Base-by-base conservation (phyloP, 164 flowering plant species). In the Akebia trifoliata region DNA sequence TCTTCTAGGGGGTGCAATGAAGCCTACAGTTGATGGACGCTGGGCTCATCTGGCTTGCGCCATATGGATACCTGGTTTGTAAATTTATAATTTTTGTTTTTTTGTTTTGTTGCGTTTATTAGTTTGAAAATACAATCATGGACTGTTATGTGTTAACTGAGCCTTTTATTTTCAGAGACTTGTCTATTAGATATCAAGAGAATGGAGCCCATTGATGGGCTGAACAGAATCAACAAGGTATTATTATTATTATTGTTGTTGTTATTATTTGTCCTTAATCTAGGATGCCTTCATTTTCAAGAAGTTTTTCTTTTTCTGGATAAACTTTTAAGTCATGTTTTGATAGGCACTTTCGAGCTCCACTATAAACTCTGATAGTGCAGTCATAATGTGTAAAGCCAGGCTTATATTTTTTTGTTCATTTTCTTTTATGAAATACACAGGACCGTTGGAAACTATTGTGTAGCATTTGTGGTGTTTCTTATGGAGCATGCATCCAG, bases 31-130 rank as follows among this genome's bases (percentile, higher is more conserved):
- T 55, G 96, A 93, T 80, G 96, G 96, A 30, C 90, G 90, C 44
- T 93, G 99, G 99, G 97, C 97, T 72, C 99, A 93, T 81, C 78
- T 93, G 56, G 88, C 99, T 57, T 93, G 99, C 86, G 99, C 99
- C 24, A 93, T 90, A 62, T 93, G 99, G 99, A 83, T 93, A 65
- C 99, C 99, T 70, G 99, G 99, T 93, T 56, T 5, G 79, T 61
- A 15, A 20, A 58, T 30, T 12, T 56, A 18, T 57, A 8, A 26
- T 38, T 11, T 21, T 26, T 21, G 2, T 25, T 7, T 30, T 10
- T 7, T 38, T 9, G 3, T 35, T 21, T 10, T 17, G 39, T 53
- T 28, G n/a, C 1, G 20, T 32, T 34, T 12, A 6, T 24, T 21
- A 39, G 32, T 36, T 47, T 52, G 7, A 14, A 26, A 20, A 17